Evolutionary conservation across 1,284 basidiomycete species (phyloP).

Genomic region (Rhodofomes roseus): DNA sequence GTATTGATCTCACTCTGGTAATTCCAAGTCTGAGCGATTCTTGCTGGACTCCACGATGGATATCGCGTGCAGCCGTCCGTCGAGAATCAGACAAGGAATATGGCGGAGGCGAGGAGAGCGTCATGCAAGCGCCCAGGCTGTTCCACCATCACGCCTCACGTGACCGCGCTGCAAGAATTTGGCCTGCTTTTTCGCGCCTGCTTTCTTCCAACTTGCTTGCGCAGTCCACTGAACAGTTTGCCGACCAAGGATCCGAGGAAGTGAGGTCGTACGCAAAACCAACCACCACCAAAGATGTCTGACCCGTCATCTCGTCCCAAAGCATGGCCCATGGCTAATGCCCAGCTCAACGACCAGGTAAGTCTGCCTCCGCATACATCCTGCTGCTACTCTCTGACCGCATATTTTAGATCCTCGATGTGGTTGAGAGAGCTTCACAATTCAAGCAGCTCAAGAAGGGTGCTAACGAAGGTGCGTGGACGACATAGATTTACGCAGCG

Average conservation of each 20-base stretch:
- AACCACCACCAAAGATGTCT: constrained; percentile 41
- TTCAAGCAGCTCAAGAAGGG: constrained; percentile 99
- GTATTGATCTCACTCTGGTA: not conserved
- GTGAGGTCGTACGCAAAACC: constrained; percentile 57
- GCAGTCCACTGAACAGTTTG: constrained; percentile 13
- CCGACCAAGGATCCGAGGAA: constrained; percentile 71
- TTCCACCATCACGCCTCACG: not conserved
- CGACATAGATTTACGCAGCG: not conserved
- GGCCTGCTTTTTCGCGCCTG: constrained; percentile 2
- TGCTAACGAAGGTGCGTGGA: constrained; percentile 78
- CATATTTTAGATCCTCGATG: constrained; percentile 72
- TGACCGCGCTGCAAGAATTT: not conserved
- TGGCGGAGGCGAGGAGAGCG: not conserved
- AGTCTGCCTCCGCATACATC: constrained; percentile 31
- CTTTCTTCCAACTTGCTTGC: constrained; percentile 11
- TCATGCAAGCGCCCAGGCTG: not conserved
- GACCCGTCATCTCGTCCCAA: constrained; percentile 56
- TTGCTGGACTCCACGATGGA: not conserved
- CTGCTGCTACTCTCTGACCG: not conserved
- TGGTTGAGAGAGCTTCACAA: constrained; percentile 86
- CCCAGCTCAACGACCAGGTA: constrained; percentile 92
- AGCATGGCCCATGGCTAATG: constrained; percentile 92
- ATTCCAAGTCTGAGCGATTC: not conserved
- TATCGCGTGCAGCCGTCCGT: not conserved
- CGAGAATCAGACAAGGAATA: not conserved